Evolutionary conservation across 176 grass and related monocot species (phyloP), one percentile per base, ranked within the genome.

Genomic region (Secale cereale): DNA sequence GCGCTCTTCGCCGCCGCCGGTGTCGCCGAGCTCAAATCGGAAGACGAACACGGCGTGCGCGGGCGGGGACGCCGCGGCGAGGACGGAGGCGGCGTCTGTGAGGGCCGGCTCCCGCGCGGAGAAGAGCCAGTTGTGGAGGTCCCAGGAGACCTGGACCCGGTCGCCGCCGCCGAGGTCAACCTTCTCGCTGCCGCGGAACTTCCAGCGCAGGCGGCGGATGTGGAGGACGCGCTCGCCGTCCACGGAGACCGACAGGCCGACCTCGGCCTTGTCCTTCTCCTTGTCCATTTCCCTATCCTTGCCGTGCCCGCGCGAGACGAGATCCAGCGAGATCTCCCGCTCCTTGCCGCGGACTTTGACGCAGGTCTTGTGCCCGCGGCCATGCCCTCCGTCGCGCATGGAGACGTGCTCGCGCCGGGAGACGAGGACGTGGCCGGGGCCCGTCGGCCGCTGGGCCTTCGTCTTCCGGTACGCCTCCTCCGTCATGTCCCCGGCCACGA

Each of bases 81-180:
- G 43, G 1, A 70, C 59, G 73, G 79, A 39, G 3, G 70, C 13
- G 39, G 81, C 87, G 30, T 89, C 83, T 10, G 78, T 65, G 3
- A 87, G 27, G 3, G 54, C 56, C 46, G 78, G 19, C 5, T 85
- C 79, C 22, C 86, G 91, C 29, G 68, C 27, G 16, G 88, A 91
- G 89, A 94, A 98, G 28, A 98, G 85, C 96, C 96, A 98, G 77
- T 95, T 89, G 68, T 98, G 89, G 33, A 98, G 83, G 83, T 98
- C 91, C 96, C 96, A 98, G 10, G 96, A 95, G 81, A 98, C 78
- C 50, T 84, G 96, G 46, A 95, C 91, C 13, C 69, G 82, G 63
- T 84, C 74, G 46, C 89, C 91, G 40, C 88, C 82, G 66, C 90
- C 89, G 70, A 93, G 81, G 43, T 95, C 89, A 15, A 98, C 86